These are phyloP conservation scores for Euphorbia corollata DNA, from an alignment of 441 rosid species.

Conservation along the genomic window DNA sequence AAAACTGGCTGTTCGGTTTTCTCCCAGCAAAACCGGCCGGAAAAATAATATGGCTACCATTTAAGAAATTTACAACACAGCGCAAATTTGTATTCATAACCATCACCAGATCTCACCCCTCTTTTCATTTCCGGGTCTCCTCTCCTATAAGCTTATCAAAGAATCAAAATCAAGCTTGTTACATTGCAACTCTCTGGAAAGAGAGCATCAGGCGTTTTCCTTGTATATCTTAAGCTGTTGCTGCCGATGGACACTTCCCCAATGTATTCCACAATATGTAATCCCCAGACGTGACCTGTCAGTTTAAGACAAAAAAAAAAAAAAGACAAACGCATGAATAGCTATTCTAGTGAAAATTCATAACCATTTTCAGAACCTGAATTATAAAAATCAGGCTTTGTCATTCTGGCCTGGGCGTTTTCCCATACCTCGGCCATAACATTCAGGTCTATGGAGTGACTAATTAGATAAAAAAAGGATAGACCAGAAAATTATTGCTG, in stretches of 20 bases:
- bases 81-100: not conserved
- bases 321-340: not conserved
- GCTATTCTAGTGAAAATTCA: not conserved
- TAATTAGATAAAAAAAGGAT: no score
- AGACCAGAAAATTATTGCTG: no score
- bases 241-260: slow-evolving; percentile 85
- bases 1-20: not conserved
- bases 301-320: not conserved
- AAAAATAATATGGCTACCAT: not conserved
- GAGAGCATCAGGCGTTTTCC: slow-evolving; percentile 8
- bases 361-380: not conserved
- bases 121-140: not conserved
- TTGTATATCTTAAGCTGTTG: slow-evolving; percentile 25
- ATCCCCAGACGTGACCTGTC: slow-evolving; percentile 74
- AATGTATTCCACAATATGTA: slow-evolving; percentile 92
- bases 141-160: not conserved
- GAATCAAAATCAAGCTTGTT: not conserved
- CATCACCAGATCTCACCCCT: not conserved
- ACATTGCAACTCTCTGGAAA: not conserved
- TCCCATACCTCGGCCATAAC: not conserved
- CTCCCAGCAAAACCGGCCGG: not conserved
- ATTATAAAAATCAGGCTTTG: not conserved
- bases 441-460: not conserved
- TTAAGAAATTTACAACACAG: not conserved
- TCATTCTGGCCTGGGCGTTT: not conserved